These are phyloP conservation scores for Colletotrichum salicis DNA, from an alignment of 2,329 filamentous ascomycete genomes.

Conservation along the genomic window DNA sequence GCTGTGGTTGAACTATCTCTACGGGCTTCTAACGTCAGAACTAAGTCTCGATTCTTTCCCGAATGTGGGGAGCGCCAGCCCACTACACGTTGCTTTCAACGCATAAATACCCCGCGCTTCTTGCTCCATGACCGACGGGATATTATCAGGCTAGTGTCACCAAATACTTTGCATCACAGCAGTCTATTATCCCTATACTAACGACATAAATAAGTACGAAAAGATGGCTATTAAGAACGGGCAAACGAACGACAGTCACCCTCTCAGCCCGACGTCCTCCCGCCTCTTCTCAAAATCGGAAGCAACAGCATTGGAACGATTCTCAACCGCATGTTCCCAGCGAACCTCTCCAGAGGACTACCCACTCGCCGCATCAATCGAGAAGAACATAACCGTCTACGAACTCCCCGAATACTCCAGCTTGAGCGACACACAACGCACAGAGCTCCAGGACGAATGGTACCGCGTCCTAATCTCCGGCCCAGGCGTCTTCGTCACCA, in stretches of 20 bases:
- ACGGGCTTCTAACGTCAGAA: neutral
- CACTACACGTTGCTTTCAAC: neutral
- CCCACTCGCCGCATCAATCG: constrained; percentile 56
- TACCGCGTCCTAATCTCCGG: constrained; percentile 66
- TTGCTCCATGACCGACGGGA: neutral
- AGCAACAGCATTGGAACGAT: constrained; percentile 52
- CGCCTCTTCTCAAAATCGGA: constrained; percentile 41
- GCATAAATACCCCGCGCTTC: constrained; percentile 22
- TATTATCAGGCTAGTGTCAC: neutral
- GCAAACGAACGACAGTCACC: neutral
- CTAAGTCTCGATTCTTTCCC: neutral
- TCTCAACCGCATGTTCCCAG: constrained; percentile 56
- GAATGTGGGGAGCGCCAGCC: constrained; percentile 6
- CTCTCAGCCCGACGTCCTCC: neutral
- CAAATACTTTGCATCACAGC: neutral
- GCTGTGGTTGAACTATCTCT: too few species aligned
- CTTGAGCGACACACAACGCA: constrained; percentile 37
- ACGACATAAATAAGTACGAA: neutral
- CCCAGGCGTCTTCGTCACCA: constrained; percentile 69
- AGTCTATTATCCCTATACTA: neutral
- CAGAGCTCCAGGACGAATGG: constrained; percentile 68
- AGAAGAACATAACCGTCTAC: constrained; percentile 67
- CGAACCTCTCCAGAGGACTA: constrained; percentile 51
- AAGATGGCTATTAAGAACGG: constrained; percentile 11
- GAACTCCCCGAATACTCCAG: constrained; percentile 51